Evolutionary conservation across 2,329 filamentous ascomycete genomes (phyloP), one percentile per base, ranked within the genome.

Genomic region (Phyllosticta citrichinensis): DNA sequence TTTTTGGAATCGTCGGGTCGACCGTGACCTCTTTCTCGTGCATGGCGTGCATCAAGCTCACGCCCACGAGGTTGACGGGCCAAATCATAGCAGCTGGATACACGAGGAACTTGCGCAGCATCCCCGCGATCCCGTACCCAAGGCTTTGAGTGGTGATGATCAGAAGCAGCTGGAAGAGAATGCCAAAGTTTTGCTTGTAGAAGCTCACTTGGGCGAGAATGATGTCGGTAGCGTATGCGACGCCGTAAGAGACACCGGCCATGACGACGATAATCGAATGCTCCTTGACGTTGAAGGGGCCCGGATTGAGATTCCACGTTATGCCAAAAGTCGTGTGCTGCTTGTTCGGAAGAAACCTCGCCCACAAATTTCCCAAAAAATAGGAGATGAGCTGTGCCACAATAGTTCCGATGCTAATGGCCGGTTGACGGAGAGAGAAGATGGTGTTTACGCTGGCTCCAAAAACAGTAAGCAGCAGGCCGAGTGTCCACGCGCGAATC

Each of bases 361-460:
- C 70, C 72, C 78, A 71, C 10, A 68, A 66, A 55, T 77, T 72
- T 12, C 77, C 77, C 10, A 77, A 64, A 10, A 77, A 66, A 60
- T 79, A 80, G 35, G 70, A 72, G 14, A 80, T 70, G 27, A 80
- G 74, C 2, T 73, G 72, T 59, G 80, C 62, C 66, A 80, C 79
- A 20, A 79, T 75, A 17, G 72, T 67, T 1, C 75, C 77, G 10
- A 80, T 74, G 25, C 65, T 72, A 55, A 80, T 74, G 4, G 70
- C 70, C 65, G 79, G 78, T 1, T 78, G 77, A 65, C 79, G 79
- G 70, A 80, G 80, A 57, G 76, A 74, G 65, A 74, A 80, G 60
- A 80, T 79, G 35, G 54, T 61, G 6, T 56, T 50, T 5, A 56
- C 47, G 10, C 25, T 56, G 25, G 54, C 40, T 9, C 54, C 47